phyloP scores from a whole-genome alignment of 306 rosid species.

The Lathyrus aphaca region DNA sequence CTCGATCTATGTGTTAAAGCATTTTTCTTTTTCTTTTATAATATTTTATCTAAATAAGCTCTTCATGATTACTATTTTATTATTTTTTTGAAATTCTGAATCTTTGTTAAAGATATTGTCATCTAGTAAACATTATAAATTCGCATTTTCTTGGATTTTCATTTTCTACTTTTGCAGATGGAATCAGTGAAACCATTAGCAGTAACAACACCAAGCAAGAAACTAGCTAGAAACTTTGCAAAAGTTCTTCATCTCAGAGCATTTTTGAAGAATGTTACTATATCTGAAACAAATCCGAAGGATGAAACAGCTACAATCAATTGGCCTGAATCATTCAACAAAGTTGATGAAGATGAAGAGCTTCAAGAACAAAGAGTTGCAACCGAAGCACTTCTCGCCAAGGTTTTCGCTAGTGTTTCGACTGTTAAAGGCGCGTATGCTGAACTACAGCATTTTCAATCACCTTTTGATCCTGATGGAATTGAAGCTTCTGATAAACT shows the following conservation, averaged over 20 bases:
- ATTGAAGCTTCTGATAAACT: slow-evolving; percentile 69
- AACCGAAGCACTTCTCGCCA: slow-evolving; percentile 68
- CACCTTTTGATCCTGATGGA: slow-evolving; percentile 81
- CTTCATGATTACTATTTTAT: slow-evolving; percentile 46
- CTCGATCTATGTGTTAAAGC: slow-evolving; percentile 74
- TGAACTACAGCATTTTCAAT: slow-evolving; percentile 66
- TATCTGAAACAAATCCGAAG: slow-evolving; percentile 44
- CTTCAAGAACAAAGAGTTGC: slow-evolving; percentile 60
- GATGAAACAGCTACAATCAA: slow-evolving; percentile 40
- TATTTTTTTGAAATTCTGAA: slow-evolving; percentile 41
- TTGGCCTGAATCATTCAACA: slow-evolving; percentile 41
- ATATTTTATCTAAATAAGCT: slow-evolving; percentile 41
- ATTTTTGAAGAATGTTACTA: slow-evolving; percentile 37
- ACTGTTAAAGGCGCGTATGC: slow-evolving; percentile 83
- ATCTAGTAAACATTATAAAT: not conserved
- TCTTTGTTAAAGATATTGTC: slow-evolving; percentile 19
- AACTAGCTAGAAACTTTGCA: slow-evolving; percentile 63
- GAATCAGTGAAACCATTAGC: slow-evolving; percentile 67
- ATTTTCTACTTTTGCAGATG: slow-evolving; percentile 57
- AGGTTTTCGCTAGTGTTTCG: slow-evolving; percentile 73
- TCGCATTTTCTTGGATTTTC: not conserved
- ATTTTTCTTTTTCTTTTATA: slow-evolving; percentile 44
- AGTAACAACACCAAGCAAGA: slow-evolving; percentile 65
- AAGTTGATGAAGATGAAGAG: slow-evolving; percentile 55
- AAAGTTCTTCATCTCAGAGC: slow-evolving; percentile 79